Evolutionary conservation across 352 stramenopile species (phyloP).

Genomic region (Pythium monospermum): DNA sequence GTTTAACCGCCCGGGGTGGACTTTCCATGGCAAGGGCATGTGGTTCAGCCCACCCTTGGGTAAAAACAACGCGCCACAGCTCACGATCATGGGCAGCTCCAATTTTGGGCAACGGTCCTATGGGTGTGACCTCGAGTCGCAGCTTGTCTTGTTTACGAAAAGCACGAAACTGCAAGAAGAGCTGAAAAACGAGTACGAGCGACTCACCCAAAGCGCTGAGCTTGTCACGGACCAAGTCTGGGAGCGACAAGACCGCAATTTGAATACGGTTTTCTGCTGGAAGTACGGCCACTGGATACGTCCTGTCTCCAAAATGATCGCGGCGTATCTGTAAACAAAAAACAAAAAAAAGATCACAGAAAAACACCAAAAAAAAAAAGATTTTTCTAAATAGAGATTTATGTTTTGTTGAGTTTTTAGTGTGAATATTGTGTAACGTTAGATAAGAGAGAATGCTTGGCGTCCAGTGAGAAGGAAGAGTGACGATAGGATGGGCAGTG

Average conservation of each 20-base stretch:
- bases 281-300: constrained; percentile 76
- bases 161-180: constrained; percentile 38
- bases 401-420: constrained; percentile 1
- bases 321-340: constrained; percentile 44
- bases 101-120: constrained; percentile 80
- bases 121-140: constrained; percentile 69
- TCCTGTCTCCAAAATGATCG: constrained; percentile 58
- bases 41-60: constrained; percentile 49
- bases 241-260: constrained; percentile 45
- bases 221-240: constrained; percentile 60
- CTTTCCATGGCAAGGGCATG: constrained; percentile 85
- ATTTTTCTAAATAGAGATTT: too few relatives aligned
- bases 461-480: constrained; percentile 22
- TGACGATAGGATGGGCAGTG: constrained; percentile 38
- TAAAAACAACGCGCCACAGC: constrained; percentile 21
- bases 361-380: constrained; percentile 1
- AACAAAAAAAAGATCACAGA: neutral
- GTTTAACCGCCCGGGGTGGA: constrained; percentile 63
- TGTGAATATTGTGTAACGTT: neutral
- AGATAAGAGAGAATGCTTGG: constrained; percentile 3
- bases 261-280: constrained; percentile 63
- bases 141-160: constrained; percentile 61
- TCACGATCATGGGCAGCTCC: constrained; percentile 71
- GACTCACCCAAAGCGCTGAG: constrained; percentile 39
- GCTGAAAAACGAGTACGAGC: constrained; percentile 49